A percentile compares a stretch with the other conserved stretches of the same genome.
These are phyloP conservation scores for Serendipita sp. DNA, from an alignment of 768 basidiomycete species.

Conservation along the genomic window DNA sequence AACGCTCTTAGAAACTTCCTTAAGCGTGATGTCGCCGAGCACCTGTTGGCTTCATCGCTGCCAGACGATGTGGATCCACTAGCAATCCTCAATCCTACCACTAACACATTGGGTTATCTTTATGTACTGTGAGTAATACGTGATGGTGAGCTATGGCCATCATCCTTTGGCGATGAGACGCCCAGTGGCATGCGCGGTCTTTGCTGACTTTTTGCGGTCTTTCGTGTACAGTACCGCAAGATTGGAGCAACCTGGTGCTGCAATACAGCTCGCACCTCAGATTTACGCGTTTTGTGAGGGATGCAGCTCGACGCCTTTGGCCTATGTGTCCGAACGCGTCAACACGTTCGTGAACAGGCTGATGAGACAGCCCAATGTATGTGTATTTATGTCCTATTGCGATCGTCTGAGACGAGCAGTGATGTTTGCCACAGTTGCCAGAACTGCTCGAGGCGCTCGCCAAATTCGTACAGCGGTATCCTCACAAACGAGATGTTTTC, in stretches of 20 bases:
- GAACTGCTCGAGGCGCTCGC: conserved; percentile 42
- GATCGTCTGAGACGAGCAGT: background rate
- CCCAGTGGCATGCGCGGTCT: conserved; percentile 5
- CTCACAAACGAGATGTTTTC: conserved; percentile 38
- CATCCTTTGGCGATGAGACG: background rate
- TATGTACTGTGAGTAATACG: conserved; percentile 50
- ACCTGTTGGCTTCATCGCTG: conserved; percentile 36
- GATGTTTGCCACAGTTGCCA: conserved; percentile 18
- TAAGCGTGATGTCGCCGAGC: conserved; percentile 39
- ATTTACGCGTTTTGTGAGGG: conserved; percentile 41
- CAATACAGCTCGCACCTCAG: conserved; percentile 25
- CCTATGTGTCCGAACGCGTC: conserved; percentile 24
- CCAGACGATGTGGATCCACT: conserved; percentile 55
- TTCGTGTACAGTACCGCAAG: conserved; percentile 37
- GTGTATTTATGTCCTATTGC: background rate
- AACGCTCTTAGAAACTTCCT: conserved; percentile 12
- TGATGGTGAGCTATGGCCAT: background rate
- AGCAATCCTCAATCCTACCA: conserved; percentile 33
- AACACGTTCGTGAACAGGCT: conserved; percentile 4
- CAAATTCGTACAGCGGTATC: conserved; percentile 45
- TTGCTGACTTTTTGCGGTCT: background rate
- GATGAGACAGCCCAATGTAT: conserved; percentile 18
- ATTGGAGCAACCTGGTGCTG: conserved; percentile 25
- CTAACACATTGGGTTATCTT: conserved; percentile 47
- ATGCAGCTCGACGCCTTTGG: conserved; percentile 40